phyloP scores from a whole-genome alignment of 441 rosid species.

The Pelargonium myrrhifolium region DNA sequence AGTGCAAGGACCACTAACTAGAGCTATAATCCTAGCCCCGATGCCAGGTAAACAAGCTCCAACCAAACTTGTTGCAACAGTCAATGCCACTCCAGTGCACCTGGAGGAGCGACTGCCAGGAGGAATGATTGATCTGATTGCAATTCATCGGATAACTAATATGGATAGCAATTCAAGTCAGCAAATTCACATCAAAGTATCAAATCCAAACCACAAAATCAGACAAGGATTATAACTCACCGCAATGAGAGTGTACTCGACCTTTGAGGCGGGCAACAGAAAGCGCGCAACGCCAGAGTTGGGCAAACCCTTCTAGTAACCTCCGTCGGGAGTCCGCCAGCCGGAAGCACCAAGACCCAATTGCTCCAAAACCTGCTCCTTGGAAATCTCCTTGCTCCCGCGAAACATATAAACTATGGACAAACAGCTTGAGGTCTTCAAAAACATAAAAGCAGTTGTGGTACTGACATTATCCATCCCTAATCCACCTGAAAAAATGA shows the following conservation, averaged over 20 bases:
- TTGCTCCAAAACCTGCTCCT: constrained; percentile 84
- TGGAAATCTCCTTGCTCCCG: constrained; percentile 73
- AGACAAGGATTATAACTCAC: constrained; percentile 29
- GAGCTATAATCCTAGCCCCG: constrained; percentile 84
- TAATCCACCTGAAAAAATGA: no score
- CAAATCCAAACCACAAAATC: neutral
- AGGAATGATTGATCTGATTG: constrained; percentile 53
- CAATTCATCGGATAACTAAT: constrained; percentile 17
- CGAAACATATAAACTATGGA: constrained; percentile 85
- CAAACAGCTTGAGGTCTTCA: no score
- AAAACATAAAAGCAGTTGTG: no score
- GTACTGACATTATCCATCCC: no score
- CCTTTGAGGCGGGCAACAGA: constrained; percentile 77
- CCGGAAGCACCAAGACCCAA: constrained; percentile 62
- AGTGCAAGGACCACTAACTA: constrained; percentile 98
- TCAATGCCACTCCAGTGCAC: constrained; percentile 95
- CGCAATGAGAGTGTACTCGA: constrained; percentile 68
- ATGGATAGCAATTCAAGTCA: neutral
- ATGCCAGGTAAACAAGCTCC: constrained; percentile 52
- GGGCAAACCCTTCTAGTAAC: constrained; percentile 44
- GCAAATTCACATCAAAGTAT: neutral
- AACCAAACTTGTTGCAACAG: constrained; percentile 33
- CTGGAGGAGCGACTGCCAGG: constrained; percentile 66
- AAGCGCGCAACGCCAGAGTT: constrained; percentile 60
- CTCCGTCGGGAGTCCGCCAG: constrained; percentile 42